phyloP scores from a whole-genome alignment of 768 basidiomycete species.

The Suillus subluteus region DNA sequence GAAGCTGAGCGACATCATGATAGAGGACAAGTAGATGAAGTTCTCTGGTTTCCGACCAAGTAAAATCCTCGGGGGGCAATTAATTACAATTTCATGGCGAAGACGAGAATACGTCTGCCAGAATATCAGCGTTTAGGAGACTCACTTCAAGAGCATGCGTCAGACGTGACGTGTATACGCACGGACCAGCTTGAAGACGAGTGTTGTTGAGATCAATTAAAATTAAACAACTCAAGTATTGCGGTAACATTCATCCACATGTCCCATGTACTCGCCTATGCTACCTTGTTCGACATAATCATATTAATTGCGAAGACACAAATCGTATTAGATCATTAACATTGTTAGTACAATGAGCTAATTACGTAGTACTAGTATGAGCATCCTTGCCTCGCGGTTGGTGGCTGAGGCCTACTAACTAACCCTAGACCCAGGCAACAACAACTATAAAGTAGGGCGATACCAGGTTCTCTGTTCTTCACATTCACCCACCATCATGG shows the following conservation, averaged over 20 bases:
- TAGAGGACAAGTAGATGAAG: background rate
- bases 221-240: too few species aligned
- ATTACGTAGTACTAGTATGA: background rate
- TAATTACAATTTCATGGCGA: too few species aligned
- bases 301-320: background rate
- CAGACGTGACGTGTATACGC: too few species aligned
- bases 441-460: background rate
- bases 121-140: too few species aligned
- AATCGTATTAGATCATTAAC: too few species aligned
- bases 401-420: background rate
- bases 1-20: background rate
- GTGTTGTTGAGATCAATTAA: too few species aligned
- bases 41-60: background rate
- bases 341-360: background rate
- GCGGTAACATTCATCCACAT: background rate
- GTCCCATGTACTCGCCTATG: background rate
- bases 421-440: background rate
- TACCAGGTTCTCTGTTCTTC: background rate
- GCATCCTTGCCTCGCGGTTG: background rate
- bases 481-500: constrained; percentile 2
- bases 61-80: background rate
- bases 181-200: too few species aligned
- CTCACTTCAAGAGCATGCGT: too few species aligned
- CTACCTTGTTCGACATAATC: background rate
- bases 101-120: too few species aligned